A percentile compares a stretch with the other conserved stretches of the same genome.
phyloP scores from a whole-genome alignment of 106 monocot genomes.

The Gastrodia elata region DNA sequence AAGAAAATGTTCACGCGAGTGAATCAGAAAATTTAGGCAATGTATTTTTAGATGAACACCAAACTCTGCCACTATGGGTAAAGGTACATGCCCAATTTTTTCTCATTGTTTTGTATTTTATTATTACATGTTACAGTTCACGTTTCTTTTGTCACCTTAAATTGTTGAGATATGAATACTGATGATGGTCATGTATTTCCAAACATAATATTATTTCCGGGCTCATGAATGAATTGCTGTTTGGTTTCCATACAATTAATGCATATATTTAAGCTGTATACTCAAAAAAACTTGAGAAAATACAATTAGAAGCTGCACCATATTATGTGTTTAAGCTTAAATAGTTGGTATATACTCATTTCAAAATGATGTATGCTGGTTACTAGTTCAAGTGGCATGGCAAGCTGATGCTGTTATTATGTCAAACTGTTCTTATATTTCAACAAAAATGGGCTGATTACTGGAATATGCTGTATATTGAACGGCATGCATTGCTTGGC shows the following conservation, averaged over 20 bases:
- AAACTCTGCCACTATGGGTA: conserved; percentile 64
- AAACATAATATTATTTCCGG: background rate
- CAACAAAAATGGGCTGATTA: background rate
- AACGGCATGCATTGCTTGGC: background rate
- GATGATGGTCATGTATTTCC: background rate
- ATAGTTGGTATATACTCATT: background rate
- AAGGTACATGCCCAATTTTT: conserved; percentile 41
- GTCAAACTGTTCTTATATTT: background rate
- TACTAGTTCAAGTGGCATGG: background rate
- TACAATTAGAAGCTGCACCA: background rate
- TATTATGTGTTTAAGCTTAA: background rate
- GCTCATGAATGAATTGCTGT: background rate
- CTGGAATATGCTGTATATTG: background rate
- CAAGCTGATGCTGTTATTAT: background rate
- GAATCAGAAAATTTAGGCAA: conserved; percentile 12
- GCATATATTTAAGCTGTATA: background rate
- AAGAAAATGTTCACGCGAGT: conserved; percentile 16
- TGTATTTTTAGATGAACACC: conserved; percentile 27
- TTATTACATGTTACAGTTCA: background rate
- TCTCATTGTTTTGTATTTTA: background rate
- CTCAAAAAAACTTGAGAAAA: background rate
- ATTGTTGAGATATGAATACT: background rate
- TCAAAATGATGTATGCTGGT: background rate
- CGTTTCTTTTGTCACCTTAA: background rate
- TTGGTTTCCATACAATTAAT: background rate